Percentiles rank a stretch among this genome's conserved stretches.
Conservation (phyloP, 371 early-diverging fungal genomes). For the Syncephalastrum contaminatum region DNA sequence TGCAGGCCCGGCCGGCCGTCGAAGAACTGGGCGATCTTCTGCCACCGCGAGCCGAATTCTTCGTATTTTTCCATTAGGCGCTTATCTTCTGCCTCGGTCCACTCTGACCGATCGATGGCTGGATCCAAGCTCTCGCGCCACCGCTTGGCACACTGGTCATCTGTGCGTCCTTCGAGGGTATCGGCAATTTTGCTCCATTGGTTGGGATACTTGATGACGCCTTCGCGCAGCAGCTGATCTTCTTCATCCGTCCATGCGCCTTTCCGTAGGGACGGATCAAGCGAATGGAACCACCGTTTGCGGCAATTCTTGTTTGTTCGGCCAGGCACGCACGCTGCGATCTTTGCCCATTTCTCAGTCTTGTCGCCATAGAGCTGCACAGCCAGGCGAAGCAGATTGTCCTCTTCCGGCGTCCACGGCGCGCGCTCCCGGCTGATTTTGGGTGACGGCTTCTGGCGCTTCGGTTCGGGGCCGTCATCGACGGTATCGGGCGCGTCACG, state of each 20-base stretch:
- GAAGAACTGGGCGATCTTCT: slow-evolving; percentile 77
- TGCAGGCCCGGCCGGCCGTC: slow-evolving; percentile 79
- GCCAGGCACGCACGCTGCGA: slow-evolving; percentile 78
- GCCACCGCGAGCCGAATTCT: slow-evolving; percentile 80
- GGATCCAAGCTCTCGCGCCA: slow-evolving; percentile 84
- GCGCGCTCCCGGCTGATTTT: slow-evolving; percentile 30
- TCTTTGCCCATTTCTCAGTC: slow-evolving; percentile 82
- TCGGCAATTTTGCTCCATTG: slow-evolving; percentile 85
- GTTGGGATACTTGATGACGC: slow-evolving; percentile 63
- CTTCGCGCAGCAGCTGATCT: slow-evolving; percentile 66
- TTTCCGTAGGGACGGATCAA: slow-evolving; percentile 75
- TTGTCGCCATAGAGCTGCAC: slow-evolving; percentile 76
- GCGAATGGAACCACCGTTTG: slow-evolving; percentile 81
- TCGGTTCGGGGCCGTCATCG: too few relatives aligned
- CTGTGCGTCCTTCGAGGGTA: slow-evolving; percentile 75
- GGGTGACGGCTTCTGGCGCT: slow-evolving; percentile 4
- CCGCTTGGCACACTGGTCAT: slow-evolving; percentile 82
- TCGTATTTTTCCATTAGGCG: slow-evolving; percentile 62
- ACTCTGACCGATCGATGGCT: slow-evolving; percentile 70
- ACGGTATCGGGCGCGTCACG: too few relatives aligned
- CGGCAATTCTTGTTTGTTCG: slow-evolving; percentile 82
- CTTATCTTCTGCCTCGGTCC: slow-evolving; percentile 77
- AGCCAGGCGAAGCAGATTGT: slow-evolving; percentile 64
- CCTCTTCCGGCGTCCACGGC: slow-evolving; percentile 75
- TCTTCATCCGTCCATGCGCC: slow-evolving; percentile 83